Conservation (phyloP, 1,284 basidiomycete genomes). For the Tremellales sp. region DNA sequence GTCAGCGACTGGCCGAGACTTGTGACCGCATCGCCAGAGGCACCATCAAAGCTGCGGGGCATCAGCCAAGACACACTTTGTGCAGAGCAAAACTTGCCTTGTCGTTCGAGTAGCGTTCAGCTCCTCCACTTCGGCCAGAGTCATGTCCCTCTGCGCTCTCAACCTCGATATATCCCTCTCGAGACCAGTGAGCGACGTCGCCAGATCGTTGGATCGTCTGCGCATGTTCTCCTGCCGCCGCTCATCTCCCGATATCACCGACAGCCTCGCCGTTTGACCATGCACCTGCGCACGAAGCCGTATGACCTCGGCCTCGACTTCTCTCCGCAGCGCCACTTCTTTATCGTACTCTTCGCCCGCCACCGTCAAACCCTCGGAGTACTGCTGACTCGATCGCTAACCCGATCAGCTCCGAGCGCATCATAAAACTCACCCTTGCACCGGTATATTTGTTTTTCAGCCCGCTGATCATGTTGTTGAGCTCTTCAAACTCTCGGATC, state of each 20-base stretch:
- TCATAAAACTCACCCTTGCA: constrained; percentile 66
- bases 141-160: constrained; percentile 83
- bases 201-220: constrained; percentile 73
- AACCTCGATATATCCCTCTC: constrained; percentile 83
- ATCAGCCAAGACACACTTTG: constrained; percentile 3
- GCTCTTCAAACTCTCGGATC: constrained; percentile 63
- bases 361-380: constrained; percentile 83
- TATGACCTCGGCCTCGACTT: constrained; percentile 87
- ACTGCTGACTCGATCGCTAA: constrained; percentile 81
- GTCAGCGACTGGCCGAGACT: constrained; percentile 70
- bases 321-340: constrained; percentile 78
- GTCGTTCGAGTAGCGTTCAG: constrained; percentile 63
- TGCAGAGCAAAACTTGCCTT: constrained; percentile 53
- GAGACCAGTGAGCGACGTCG: constrained; percentile 68
- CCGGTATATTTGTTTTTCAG: constrained; percentile 77
- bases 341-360: constrained; percentile 91
- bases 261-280: constrained; percentile 81
- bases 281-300: constrained; percentile 78
- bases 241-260: constrained; percentile 73
- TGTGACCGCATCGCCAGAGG: constrained; percentile 27
- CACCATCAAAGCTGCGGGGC: constrained; percentile 10
- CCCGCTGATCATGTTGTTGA: constrained; percentile 60
- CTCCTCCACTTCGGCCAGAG: constrained; percentile 89
- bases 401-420: not conserved
- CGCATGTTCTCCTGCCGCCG: constrained; percentile 72